Evolutionary conservation across 2,329 filamentous ascomycete species (phyloP), one percentile per base, ranked within the genome.

Genomic region (Exophiala sp.): DNA sequence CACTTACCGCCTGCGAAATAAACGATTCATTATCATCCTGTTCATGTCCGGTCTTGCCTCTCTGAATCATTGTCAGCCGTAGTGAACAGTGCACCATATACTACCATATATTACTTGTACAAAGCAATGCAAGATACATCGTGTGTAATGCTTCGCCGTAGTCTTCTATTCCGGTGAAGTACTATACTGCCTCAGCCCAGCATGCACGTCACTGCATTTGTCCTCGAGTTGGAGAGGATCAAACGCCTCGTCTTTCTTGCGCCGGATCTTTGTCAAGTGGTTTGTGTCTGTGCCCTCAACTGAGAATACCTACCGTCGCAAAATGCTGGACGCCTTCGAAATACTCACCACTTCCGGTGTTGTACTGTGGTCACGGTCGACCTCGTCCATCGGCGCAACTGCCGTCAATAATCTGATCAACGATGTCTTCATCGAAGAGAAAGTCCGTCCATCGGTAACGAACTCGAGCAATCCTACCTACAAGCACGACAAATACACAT

Each of bases 381-480:
- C 92, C 70, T 84, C 86, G 50, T 81, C 87, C 2, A 84, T 95
- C 68, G 91, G 85, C 69, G 82, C 88, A 40, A 85, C 87, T 64
- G 79, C 96, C 61, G 86, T 99, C 77, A 96, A 99, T 78, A 88
- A 84, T 76, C 86, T 99, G 71, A 96, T 99, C 73, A 86, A 86
- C 70, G 91, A 97, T 72, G 89, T 96, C 68, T 96, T 99, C 70
- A 96, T 99, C 68, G 94, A 99, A 74, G 92, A 96, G 77, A 91
- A 89, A 71, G 81, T 82, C 56, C 80, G 84, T 54, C 72, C 76
- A 14, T 74, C 74, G 32, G 78, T 78, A 47, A 78, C 80, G 49
- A 73, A 78, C 46, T 82, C 84, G 5, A 79, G 84, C 11, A 89
- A 89, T 63, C 83, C 88, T 12, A 80, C 86, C 0, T 99, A 94